Percentiles rank a stretch among this genome's conserved stretches.
Conservation (phyloP, 1,284 basidiomycete species). For the Sanghuangporus baumii region DNA sequence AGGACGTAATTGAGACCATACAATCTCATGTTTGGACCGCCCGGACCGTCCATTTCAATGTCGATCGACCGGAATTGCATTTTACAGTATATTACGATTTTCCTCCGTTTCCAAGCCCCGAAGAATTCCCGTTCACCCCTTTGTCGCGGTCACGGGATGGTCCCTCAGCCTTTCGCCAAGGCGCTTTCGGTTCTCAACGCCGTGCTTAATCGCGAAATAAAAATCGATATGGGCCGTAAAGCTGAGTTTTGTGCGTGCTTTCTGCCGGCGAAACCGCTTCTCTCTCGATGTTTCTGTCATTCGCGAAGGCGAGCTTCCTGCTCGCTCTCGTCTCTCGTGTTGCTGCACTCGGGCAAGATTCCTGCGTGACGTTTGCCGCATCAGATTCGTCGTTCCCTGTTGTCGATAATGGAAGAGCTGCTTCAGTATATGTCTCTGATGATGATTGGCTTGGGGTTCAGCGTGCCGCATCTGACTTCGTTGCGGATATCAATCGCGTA, state of each 20-base stretch:
- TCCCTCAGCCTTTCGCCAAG: not conserved
- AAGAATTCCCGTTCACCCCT: not conserved
- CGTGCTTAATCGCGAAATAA: not conserved
- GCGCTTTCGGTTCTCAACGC: not conserved
- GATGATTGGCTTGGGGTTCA: conserved; percentile 65
- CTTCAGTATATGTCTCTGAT: conserved; percentile 45
- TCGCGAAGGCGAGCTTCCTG: not conserved
- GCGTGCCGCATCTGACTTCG: conserved; percentile 43
- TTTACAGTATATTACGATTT: too few species aligned
- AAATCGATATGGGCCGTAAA: not conserved
- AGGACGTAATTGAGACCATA: not conserved
- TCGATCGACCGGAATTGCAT: not conserved
- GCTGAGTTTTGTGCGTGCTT: not conserved
- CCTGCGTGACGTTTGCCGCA: conserved; percentile 29
- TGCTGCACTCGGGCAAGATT: conserved; percentile 29
- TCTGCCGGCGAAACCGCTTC: not conserved
- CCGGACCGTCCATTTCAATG: not conserved
- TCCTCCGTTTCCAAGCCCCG: not conserved
- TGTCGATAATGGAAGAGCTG: conserved; percentile 38
- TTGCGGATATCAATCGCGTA: too few species aligned
- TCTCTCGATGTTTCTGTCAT: not conserved
- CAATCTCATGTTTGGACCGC: not conserved
- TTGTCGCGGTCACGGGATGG: not conserved
- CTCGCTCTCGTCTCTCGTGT: conserved; percentile 11
- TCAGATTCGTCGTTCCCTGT: conserved; percentile 34